phyloP scores from a whole-genome alignment of 1,284 basidiomycete species.

The Marasmius tenuissimus region DNA sequence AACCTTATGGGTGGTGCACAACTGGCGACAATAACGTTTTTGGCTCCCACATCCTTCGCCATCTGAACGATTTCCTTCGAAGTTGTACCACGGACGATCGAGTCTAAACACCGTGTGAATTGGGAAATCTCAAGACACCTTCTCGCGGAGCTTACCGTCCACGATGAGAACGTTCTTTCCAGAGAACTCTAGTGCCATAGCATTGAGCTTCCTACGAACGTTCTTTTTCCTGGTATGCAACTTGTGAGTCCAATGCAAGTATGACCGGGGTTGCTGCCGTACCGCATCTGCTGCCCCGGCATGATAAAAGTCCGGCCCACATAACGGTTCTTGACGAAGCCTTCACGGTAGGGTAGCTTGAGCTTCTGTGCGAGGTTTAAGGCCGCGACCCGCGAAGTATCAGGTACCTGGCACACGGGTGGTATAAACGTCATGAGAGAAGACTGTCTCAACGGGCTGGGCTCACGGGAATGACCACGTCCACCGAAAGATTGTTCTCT shows the following conservation, averaged over 20 bases:
- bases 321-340: slow-evolving; percentile 99
- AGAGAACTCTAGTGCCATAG: slow-evolving; percentile 98
- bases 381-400: slow-evolving; percentile 95
- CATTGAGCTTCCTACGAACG: slow-evolving; percentile 94
- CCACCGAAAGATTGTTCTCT: slow-evolving; percentile 71
- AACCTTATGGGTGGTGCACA: slow-evolving; percentile 95
- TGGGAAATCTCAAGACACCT: not conserved
- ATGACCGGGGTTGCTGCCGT: slow-evolving; percentile 11
- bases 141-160: slow-evolving; percentile 62
- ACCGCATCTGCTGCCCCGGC: slow-evolving; percentile 96
- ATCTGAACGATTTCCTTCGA: slow-evolving; percentile 99
- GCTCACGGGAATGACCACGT: slow-evolving; percentile 94
- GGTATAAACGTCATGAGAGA: slow-evolving; percentile 2
- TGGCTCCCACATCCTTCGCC: slow-evolving; percentile 99
- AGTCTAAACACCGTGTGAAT: slow-evolving; percentile 56
- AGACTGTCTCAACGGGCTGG: slow-evolving; percentile 1
- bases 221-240: slow-evolving; percentile 75
- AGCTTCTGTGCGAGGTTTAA: slow-evolving; percentile 94
- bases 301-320: slow-evolving; percentile 99
- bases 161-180: slow-evolving; percentile 94
- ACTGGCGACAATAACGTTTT: slow-evolving; percentile 94
- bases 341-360: slow-evolving; percentile 92
- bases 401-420: slow-evolving; percentile 67
- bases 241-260: not conserved
- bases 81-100: slow-evolving; percentile 97